A percentile compares a stretch with the other conserved stretches of the same genome.
phyloP scores from a whole-genome alignment of 2,329 filamentous ascomycete species.

The Rhynchosporium graminicola region DNA sequence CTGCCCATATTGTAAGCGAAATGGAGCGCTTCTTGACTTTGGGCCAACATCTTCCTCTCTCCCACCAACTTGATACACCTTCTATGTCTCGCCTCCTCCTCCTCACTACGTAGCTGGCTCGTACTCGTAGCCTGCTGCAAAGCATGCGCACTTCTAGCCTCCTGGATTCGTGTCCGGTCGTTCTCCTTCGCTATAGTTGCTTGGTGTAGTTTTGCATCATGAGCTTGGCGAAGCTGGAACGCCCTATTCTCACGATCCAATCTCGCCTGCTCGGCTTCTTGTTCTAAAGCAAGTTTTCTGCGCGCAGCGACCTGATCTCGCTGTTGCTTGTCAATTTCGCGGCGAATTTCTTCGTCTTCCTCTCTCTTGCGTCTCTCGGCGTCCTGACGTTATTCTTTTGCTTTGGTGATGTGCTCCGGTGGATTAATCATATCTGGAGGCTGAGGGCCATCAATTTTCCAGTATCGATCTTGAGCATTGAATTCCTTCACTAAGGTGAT shows the following conservation, averaged over 20 bases:
- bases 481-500: constrained; percentile 25
- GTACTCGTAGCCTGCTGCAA: constrained; percentile 25
- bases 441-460: constrained; percentile 27
- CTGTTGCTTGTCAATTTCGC: constrained; percentile 25
- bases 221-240: constrained; percentile 26
- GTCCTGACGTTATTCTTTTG: constrained; percentile 26
- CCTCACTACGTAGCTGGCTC: constrained; percentile 28
- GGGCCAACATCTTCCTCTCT: constrained; percentile 25
- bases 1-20: constrained; percentile 24
- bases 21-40: constrained; percentile 23
- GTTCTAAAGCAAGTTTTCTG: constrained; percentile 23
- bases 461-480: constrained; percentile 23
- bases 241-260: constrained; percentile 18
- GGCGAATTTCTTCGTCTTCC: constrained; percentile 24
- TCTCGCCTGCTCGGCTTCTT: constrained; percentile 29
- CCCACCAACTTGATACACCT: constrained; percentile 23
- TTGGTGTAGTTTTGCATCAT: constrained; percentile 22
- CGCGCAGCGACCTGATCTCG: constrained; percentile 18
- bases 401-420: constrained; percentile 22
- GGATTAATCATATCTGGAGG: constrained; percentile 24
- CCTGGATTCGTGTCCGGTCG: constrained; percentile 22
- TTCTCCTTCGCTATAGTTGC: constrained; percentile 27
- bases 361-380: constrained; percentile 17
- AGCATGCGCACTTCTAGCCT: constrained; percentile 20
- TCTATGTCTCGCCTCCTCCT: constrained; percentile 28